A percentile compares a stretch with the other conserved stretches of the same genome.
phyloP scores from a whole-genome alignment of 2,329 filamentous ascomycete species.

The Triangularia setosa region DNA sequence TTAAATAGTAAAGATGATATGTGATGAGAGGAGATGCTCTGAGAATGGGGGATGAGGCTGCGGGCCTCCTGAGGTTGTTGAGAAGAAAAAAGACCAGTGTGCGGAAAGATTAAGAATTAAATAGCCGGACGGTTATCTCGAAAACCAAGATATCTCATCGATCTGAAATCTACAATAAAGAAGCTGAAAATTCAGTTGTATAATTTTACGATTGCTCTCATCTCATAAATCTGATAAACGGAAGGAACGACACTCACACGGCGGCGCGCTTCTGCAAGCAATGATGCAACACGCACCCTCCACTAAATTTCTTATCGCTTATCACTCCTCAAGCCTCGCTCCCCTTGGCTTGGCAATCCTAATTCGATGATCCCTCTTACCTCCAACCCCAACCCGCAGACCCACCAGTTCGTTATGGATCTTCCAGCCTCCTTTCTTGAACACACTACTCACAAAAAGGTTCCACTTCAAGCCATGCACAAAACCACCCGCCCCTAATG shows the following conservation, averaged over 20 bases:
- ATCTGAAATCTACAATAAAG: not conserved
- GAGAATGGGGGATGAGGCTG: not conserved
- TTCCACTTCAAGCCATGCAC: not conserved
- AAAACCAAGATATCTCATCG: too few species aligned
- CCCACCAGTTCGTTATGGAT: not conserved
- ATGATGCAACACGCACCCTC: slow-evolving; percentile 10
- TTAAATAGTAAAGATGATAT: not conserved
- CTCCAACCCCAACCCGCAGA: not conserved
- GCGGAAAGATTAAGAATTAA: not conserved
- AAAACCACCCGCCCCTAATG: not conserved
- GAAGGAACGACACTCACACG: not conserved
- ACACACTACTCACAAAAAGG: not conserved
- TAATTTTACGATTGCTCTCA: not conserved
- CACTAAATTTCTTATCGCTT: slow-evolving; percentile 8
- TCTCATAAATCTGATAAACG: too few species aligned
- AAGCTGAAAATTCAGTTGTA: not conserved
- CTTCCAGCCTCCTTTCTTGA: not conserved
- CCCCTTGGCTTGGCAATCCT: not conserved
- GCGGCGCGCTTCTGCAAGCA: slow-evolving; percentile 7
- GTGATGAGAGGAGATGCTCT: not conserved
- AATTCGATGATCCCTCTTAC: not conserved
- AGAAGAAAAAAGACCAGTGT: not conserved
- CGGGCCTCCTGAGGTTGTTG: not conserved
- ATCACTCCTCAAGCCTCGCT: not conserved
- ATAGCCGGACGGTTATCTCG: not conserved